Evolutionary conservation across 1,284 basidiomycete species (phyloP), one percentile per base, ranked within the genome.

Genomic region (Rhodofomes roseus): DNA sequence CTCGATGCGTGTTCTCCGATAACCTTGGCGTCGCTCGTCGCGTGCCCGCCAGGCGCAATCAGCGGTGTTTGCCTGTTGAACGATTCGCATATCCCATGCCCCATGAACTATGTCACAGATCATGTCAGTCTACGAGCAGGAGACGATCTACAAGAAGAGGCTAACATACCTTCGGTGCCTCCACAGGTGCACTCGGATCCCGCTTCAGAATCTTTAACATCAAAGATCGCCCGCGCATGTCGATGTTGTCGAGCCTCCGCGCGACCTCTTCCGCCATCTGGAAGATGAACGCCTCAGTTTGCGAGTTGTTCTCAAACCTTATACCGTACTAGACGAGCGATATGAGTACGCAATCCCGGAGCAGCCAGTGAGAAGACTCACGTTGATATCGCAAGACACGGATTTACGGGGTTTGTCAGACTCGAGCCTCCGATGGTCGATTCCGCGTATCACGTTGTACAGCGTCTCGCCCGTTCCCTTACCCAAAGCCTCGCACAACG

Each of bases 141-240:
- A 34, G 23, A 34, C 18, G n/a, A 34, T 46, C 23, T 40, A 44
- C 12, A 23, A 16, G 23, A 16, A 8, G 18, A 50, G 3, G 14
- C n/a, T n/a, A 25, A 56, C 74, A 44, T 64, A 91, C 92, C 81
- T 98, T 99, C 0, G 96, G 90, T n/a, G 93, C 84, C 69, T 99
- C 97, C 12, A 92, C 78, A 0, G 96, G 95, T 0, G 96, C 94
- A 56, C 83, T 84, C 0, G 92, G 86, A 70, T 93, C 89, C 7
- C 96, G 84, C 64, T 89, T 88, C 91, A 98, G 90, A 62, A 98
- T 78, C 73, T 96, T 96, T 63, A 98, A 73, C 0, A 91, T 95
- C 23, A 97, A 73, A 29, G 84, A 84, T 7, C 85, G 80, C 2
- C 93, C 94, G 44, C 82, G 75, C 77, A 89, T 86, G 27, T 82